phyloP scores from a whole-genome alignment of 1,284 basidiomycete genomes.

The Ceratobasidium sp. region DNA sequence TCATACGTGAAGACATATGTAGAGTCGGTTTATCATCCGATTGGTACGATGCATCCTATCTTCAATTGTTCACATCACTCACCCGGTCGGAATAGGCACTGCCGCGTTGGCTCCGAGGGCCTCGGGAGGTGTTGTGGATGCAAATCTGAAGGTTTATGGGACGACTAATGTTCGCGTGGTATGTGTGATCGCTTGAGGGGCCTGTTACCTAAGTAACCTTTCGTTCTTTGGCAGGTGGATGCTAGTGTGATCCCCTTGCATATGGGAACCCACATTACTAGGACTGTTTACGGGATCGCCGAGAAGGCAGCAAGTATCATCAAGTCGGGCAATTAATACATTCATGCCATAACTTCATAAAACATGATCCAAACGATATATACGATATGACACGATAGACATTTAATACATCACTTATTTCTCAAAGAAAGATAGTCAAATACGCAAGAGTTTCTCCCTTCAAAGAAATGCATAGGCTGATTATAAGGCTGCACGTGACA shows the following conservation, averaged over 20 bases:
- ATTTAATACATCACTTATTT: no score
- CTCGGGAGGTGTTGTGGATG: conserved; percentile 54
- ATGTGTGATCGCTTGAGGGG: neutral
- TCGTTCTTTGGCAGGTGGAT: conserved; percentile 37
- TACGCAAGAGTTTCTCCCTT: neutral
- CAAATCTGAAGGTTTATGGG: conserved; percentile 53
- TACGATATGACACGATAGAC: no score
- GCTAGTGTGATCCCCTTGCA: conserved; percentile 53
- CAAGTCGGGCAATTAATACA: conserved; percentile 29
- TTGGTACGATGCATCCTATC: conserved; percentile 43
- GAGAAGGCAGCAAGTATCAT: conserved; percentile 52
- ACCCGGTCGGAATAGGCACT: conserved; percentile 43
- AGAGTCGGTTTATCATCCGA: conserved; percentile 49
- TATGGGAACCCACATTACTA: conserved; percentile 54
- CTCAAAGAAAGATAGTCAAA: no score
- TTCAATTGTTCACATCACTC: neutral
- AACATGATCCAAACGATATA: no score
- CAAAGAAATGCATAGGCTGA: neutral
- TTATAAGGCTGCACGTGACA: conserved; percentile 20
- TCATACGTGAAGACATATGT: conserved; percentile 39
- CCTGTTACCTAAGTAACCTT: neutral
- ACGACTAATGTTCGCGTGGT: conserved; percentile 51
- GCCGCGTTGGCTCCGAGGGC: conserved; percentile 52
- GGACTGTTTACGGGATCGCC: conserved; percentile 53
- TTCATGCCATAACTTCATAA: no score